These are phyloP conservation scores for Mycena indigotica DNA, from an alignment of 768 basidiomycete genomes.

Conservation along the genomic window DNA sequence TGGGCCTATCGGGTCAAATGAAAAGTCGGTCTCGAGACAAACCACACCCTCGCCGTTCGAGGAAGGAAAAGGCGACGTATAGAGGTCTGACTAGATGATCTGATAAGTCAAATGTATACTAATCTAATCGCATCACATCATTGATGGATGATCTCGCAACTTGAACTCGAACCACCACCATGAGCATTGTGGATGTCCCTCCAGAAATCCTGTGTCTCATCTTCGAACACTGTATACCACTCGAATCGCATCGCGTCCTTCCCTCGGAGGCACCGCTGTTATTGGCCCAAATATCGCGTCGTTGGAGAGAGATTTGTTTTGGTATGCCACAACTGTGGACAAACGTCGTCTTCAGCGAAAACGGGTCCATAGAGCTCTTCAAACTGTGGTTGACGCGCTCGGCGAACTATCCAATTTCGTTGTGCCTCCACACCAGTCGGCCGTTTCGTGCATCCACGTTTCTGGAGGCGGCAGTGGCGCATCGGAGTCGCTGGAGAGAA, in stretches of 20 bases:
- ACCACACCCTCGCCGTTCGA: not conserved
- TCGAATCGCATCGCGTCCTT: not conserved
- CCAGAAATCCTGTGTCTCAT: not conserved
- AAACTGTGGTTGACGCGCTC: conserved; percentile 3
- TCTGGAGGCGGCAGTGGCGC: not conserved
- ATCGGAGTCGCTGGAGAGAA: not conserved
- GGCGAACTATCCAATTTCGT: not conserved
- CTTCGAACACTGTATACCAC: not conserved
- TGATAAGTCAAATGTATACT: not conserved
- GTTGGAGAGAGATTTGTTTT: conserved; percentile 9
- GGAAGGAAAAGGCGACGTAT: not conserved
- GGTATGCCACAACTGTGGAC: conserved; percentile 2
- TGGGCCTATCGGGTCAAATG: not conserved
- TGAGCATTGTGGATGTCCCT: not conserved
- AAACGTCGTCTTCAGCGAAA: not conserved
- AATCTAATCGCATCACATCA: not conserved
- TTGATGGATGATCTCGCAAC: not conserved
- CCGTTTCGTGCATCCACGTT: not conserved
- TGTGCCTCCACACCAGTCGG: not conserved
- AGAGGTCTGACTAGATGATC: not conserved
- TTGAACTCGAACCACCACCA: not conserved
- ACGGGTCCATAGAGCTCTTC: not conserved
- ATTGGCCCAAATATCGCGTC: conserved; percentile 6
- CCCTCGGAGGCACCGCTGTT: conserved; percentile 3
- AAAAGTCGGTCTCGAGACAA: not conserved